These are phyloP conservation scores for Emmonsiellopsis sp. DNA, from an alignment of 2,329 filamentous ascomycete species.

Conservation along the genomic window DNA sequence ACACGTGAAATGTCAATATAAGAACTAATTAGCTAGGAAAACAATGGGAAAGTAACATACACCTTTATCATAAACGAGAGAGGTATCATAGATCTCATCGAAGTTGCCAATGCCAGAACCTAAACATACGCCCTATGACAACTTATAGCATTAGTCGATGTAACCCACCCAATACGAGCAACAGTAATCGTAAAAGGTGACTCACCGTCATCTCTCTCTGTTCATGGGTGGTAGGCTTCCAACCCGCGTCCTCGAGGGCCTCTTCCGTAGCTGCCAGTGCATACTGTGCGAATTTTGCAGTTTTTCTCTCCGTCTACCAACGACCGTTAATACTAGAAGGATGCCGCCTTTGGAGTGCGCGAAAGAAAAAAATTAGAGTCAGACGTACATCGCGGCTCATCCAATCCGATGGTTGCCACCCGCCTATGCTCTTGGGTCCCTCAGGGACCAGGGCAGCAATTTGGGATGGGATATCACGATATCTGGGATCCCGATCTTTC, in stretches of 20 bases:
- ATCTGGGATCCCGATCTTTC: conserved; percentile 51
- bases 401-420: conserved; percentile 38
- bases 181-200: conserved; percentile 5
- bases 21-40: background rate
- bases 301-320: conserved; percentile 58
- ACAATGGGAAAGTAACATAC: conserved; percentile 41
- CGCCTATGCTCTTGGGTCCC: conserved; percentile 37
- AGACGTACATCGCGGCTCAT: conserved; percentile 31
- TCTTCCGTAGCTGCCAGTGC: conserved; percentile 79
- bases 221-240: conserved; percentile 53
- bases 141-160: background rate
- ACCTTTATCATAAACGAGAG: conserved; percentile 62
- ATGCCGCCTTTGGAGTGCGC: conserved; percentile 33
- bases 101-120: conserved; percentile 94
- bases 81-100: conserved; percentile 80
- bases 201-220: conserved; percentile 62
- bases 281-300: conserved; percentile 89
- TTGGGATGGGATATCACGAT: conserved; percentile 68
- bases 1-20: conserved; percentile 9
- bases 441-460: conserved; percentile 74
- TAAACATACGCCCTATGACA: conserved; percentile 68
- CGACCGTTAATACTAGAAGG: conserved; percentile 40
- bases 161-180: background rate
- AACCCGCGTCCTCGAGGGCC: conserved; percentile 73
- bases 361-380: background rate